phyloP scores from a whole-genome alignment of 495 filamentous ascomycete genomes.

The Peziza echinospora region DNA sequence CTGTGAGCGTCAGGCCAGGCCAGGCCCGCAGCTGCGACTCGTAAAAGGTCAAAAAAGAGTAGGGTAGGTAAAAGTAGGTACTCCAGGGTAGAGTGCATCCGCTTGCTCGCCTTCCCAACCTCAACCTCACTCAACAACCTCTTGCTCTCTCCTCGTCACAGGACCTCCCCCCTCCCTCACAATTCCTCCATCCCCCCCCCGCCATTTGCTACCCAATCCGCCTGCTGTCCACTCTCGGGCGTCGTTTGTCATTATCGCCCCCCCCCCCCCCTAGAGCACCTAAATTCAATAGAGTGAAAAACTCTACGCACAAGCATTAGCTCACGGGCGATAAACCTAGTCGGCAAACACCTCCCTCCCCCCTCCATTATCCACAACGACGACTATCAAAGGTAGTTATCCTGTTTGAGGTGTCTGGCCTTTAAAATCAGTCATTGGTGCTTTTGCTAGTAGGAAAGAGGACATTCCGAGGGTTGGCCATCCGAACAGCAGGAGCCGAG shows the following conservation, averaged over 20 bases:
- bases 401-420: neutral
- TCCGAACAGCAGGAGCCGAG: no score
- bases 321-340: no score
- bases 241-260: constrained; percentile 2
- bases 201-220: constrained; percentile 1
- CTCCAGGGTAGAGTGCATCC: no score
- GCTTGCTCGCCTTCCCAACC: neutral
- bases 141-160: constrained; percentile 1
- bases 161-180: constrained; percentile 24
- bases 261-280: constrained; percentile 4
- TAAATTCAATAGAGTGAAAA: neutral
- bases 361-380: no score
- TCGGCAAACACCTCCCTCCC: no score
- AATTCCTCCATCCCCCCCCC: constrained; percentile 15
- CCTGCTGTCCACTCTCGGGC: constrained; percentile 11
- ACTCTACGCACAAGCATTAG: neutral
- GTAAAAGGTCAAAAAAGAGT: no score
- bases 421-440: neutral
- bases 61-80: no score
- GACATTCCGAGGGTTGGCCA: no score
- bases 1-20: no score
- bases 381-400: neutral
- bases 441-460: no score
- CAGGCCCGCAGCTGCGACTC: no score
- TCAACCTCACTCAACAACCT: neutral